A percentile compares a stretch with the other conserved stretches of the same genome.
These are phyloP conservation scores for Leccinum uliginosum DNA, from an alignment of 768 basidiomycete species.

Conservation along the genomic window DNA sequence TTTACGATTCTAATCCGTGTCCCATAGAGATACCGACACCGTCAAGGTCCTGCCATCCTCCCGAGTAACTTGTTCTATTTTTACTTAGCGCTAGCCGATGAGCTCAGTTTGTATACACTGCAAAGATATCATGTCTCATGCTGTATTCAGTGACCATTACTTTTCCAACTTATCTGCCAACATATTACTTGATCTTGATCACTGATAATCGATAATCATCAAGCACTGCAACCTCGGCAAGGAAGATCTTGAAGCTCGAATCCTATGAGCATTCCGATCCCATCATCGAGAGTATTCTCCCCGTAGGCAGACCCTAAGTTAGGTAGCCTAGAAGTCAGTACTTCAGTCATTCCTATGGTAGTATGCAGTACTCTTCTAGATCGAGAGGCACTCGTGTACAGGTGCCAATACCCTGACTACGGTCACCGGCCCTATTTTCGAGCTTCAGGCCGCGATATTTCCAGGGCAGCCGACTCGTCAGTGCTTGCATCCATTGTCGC, in stretches of 20 bases:
- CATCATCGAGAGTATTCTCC: no score
- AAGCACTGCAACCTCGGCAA: neutral
- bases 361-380: no score
- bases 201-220: neutral
- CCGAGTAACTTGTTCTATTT: no score
- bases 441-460: neutral
- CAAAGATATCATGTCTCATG: no score
- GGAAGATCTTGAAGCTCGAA: neutral
- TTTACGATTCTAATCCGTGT: neutral
- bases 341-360: no score
- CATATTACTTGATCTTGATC: neutral
- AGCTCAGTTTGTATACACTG: no score
- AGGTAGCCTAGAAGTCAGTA: no score
- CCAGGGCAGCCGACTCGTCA: neutral
- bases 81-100: no score
- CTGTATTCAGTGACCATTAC: no score
- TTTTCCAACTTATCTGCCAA: no score
- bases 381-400: neutral
- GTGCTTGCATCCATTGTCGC: neutral
- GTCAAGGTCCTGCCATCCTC: neutral
- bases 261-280: slow-evolving; percentile 2
- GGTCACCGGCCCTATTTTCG: neutral
- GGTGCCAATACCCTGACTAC: neutral
- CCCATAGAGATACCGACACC: neutral
- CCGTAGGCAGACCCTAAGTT: no score